phyloP scores from a whole-genome alignment of 352 stramenopile species.

The Phytophthora sp. region DNA sequence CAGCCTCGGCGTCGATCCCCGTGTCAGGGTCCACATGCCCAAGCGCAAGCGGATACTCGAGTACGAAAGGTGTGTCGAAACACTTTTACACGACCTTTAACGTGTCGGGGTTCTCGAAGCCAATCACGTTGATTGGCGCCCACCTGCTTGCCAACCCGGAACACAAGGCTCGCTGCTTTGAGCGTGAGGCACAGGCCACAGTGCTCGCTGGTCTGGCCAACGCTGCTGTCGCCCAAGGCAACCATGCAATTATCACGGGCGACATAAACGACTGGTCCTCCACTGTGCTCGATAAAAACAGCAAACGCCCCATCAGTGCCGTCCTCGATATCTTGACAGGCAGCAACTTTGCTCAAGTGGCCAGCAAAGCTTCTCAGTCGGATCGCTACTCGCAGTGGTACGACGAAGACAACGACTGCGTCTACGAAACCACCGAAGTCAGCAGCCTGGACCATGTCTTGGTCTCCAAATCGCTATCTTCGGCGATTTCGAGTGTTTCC shows the following conservation, averaged over 20 bases:
- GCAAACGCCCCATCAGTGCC: slow-evolving; percentile 61
- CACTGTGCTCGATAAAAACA: slow-evolving; percentile 61
- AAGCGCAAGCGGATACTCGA: slow-evolving; percentile 41
- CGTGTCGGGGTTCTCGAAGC: slow-evolving; percentile 64
- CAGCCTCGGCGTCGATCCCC: slow-evolving; percentile 39
- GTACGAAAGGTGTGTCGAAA: slow-evolving; percentile 66
- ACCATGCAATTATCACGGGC: slow-evolving; percentile 70
- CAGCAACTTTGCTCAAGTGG: slow-evolving; percentile 53
- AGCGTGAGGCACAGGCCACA: slow-evolving; percentile 68
- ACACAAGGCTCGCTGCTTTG: slow-evolving; percentile 58
- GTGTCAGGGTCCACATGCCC: slow-evolving; percentile 64
- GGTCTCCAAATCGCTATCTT: slow-evolving; percentile 55
- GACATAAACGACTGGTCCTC: slow-evolving; percentile 76
- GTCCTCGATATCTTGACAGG: slow-evolving; percentile 55
- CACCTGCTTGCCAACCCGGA: slow-evolving; percentile 70
- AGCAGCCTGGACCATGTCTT: slow-evolving; percentile 71
- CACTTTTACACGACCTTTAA: slow-evolving; percentile 80
- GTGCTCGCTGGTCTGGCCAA: slow-evolving; percentile 55
- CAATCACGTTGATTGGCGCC: slow-evolving; percentile 66
- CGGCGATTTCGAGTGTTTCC: slow-evolving; percentile 44
- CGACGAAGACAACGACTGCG: slow-evolving; percentile 67
- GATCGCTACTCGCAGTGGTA: slow-evolving; percentile 69
- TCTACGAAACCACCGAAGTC: slow-evolving; percentile 51
- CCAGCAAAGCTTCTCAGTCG: slow-evolving; percentile 41
- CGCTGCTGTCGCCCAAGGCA: slow-evolving; percentile 40